Evolutionary conservation across 2,329 filamentous ascomycete species (phyloP), one percentile per base, ranked within the genome.

Genomic region (Colletotrichum gigasporum): DNA sequence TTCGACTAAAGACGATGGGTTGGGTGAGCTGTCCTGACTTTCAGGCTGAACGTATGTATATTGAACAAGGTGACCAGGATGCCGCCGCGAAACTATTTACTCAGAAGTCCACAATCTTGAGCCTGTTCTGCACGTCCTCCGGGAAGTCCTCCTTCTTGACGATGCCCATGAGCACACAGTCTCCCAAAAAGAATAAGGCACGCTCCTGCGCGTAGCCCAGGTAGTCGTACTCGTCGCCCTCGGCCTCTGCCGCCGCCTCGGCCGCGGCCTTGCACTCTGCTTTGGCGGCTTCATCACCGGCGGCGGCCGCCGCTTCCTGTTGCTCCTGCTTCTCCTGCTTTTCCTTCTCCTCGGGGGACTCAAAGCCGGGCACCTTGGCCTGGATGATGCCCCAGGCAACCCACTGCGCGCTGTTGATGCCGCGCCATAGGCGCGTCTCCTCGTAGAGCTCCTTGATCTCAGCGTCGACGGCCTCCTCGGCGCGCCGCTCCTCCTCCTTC

Each of bases 331-430:
- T 64, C 56, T 64, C 61, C 34, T 61, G 56, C 56, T 41, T 39
- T 56, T 64, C 61, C 26, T 54, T 64, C 30, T 65, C 66, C 51
- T 63, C 79, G 34, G 82, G 81, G 14, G 80, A 78, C 16, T 90
- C 87, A 74, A 95, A 82, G 0, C 90, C 92, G 0, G 92, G 89
- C 2, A 97, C 84, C 74, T 96, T 94, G 48, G 96, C 95, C 79
- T 99, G 96, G 53, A 99, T 91, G 66, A 98, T 93, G 22, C 96
- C 96, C 96, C 96, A 99, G 1, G 94, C 92, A 22, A 96, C 88
- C 96, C 96, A 99, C 78, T 92, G 88, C 2, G 93, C 93, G 34
- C 91, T 94, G 78, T 96, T 97, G 37, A 93, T 92, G 0, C 92
- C 83, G 3, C 96, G 88, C 96, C 96, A 99, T 45, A 97, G 82